phyloP scores from a whole-genome alignment of 495 filamentous ascomycete genomes.

The Cairneyella variabilis region DNA sequence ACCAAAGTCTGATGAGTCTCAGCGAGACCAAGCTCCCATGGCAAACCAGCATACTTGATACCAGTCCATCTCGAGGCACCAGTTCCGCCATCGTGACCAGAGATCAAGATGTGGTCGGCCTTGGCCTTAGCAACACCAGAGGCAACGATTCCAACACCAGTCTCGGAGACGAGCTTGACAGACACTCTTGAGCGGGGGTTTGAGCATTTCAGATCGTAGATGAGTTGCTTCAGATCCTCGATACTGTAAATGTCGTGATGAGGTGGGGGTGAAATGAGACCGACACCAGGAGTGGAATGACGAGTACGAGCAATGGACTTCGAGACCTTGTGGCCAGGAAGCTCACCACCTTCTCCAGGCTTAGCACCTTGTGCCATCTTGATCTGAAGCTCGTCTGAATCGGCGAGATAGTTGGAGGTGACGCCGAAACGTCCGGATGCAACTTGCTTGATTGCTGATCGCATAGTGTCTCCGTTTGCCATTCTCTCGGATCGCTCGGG shows the following conservation, averaged over 20 bases:
- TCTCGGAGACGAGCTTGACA: conserved; percentile 97
- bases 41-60: conserved; percentile 98
- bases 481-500: conserved; percentile 82
- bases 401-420: conserved; percentile 96
- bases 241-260: conserved; percentile 99
- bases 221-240: conserved; percentile 97
- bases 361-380: conserved; percentile 99
- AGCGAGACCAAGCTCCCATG: conserved; percentile 96
- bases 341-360: conserved; percentile 96
- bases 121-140: conserved; percentile 99
- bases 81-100: conserved; percentile 96
- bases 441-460: conserved; percentile 98
- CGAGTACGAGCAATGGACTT: conserved; percentile 93
- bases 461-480: conserved; percentile 96
- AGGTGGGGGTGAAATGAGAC: conserved; percentile 96
- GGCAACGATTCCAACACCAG: conserved; percentile 96
- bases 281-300: conserved; percentile 98
- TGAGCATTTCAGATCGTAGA: conserved; percentile 97
- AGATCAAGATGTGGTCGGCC: conserved; percentile 97
- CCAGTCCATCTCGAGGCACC: conserved; percentile 98
- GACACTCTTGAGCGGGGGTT: conserved; percentile 95
- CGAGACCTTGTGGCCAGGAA: conserved; percentile 97
- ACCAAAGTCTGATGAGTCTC: conserved; percentile 99
- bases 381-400: conserved; percentile 98
- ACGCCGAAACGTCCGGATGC: conserved; percentile 98